A percentile compares a stretch with the other conserved stretches of the same genome.
phyloP scores from a whole-genome alignment of 495 filamentous ascomycete genomes.

The Neurospora terricola region DNA sequence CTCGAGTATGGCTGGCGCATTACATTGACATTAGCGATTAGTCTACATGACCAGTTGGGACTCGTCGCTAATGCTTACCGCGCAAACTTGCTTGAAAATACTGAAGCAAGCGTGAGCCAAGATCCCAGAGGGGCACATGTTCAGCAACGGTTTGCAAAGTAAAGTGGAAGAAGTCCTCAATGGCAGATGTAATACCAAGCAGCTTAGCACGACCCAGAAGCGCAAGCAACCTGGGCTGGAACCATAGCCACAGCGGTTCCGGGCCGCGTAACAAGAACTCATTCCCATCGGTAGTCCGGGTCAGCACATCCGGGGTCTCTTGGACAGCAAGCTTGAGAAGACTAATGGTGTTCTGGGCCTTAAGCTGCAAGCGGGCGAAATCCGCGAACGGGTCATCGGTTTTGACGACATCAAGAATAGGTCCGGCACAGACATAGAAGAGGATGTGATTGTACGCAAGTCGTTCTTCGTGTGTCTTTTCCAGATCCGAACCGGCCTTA shows the following conservation, averaged over 20 bases:
- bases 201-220: conserved; percentile 41
- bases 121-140: conserved; percentile 33
- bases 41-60: not conserved
- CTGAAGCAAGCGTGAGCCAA: conserved; percentile 30
- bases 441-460: conserved; percentile 70
- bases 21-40: not conserved
- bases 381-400: conserved; percentile 53
- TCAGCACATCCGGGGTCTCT: conserved; percentile 64
- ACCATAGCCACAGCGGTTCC: conserved; percentile 70
- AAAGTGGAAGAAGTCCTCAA: conserved; percentile 41
- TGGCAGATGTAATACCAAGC: conserved; percentile 31
- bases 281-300: conserved; percentile 29
- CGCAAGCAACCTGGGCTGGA: conserved; percentile 53
- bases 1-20: conserved; percentile 12
- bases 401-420: conserved; percentile 58
- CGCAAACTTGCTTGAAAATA: conserved; percentile 34
- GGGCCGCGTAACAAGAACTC: conserved; percentile 36
- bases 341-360: conserved; percentile 59
- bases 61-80: conserved; percentile 18
- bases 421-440: conserved; percentile 71
- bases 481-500: conserved; percentile 16
- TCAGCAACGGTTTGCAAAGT: conserved; percentile 28
- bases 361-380: conserved; percentile 38
- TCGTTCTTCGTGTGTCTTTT: conserved; percentile 49
- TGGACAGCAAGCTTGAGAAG: conserved; percentile 58